Base-by-base conservation (phyloP, 371 early-diverging fungal genomes). In the Chytridium lagenaria region DNA sequence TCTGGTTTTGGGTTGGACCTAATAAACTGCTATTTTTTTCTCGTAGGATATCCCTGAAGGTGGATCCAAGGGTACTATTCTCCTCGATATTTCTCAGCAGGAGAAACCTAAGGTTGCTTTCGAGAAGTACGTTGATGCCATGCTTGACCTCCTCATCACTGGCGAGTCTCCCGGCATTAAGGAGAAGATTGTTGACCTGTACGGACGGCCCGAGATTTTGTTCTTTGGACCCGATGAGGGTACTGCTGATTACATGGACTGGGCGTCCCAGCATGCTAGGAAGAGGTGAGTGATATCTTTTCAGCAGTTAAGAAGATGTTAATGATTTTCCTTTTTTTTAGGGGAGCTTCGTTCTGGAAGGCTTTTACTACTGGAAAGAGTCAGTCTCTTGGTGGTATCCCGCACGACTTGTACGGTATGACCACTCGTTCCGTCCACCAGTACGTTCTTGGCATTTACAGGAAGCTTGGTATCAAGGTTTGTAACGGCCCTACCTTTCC, bases 161-260 rank as follows among this genome's bases (percentile, higher is more conserved):
- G 98, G 98, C 64, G 85, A 93, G 77, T 89, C 91, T n/a, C 94
- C 95, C 16, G 98, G 98, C 55, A 97, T 97, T 85, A 98, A 98
- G 89, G 96, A 98, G 80, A 91, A 89, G 70, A 90, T 98, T 81
- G 93, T 96, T 39, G 98, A 98, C 77, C 83, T 89, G 44, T 89
- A 92, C 74, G 90, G 89, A 69, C 92, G 94, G 83, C 92, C 94
- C 61, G 98, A 98, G 84, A 98, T 98, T 71, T 86, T 98, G 59
- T 98, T 98, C 92, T 95, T 97, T 82, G 98, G 98, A 30, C 98
- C 98, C 49, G 98, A 98, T 82, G 98, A 98, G 82, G 98, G 98
- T 68, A 98, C 98, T 22, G 98, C 98, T 50, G 98, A 96, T 39
- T 95, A 89, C 82, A 98, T 98, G 97, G 98, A 98, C 86, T 98